Conservation (phyloP, 352 stramenopile genomes). For the Globisporangium mamillatum region DNA sequence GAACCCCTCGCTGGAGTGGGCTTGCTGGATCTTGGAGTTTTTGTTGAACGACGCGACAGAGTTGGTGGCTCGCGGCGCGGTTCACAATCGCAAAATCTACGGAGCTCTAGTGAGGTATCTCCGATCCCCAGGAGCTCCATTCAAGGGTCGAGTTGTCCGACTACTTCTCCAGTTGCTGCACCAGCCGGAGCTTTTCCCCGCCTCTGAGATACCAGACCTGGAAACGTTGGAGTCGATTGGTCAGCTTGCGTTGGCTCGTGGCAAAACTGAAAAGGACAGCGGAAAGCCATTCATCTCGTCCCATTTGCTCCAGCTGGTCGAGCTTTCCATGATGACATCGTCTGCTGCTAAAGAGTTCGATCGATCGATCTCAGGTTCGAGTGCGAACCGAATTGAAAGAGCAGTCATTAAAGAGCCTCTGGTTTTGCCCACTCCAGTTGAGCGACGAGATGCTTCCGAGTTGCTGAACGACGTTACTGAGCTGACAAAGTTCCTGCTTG, state of each 20-base stretch:
- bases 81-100: constrained; percentile 84
- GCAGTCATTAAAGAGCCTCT: constrained; percentile 19
- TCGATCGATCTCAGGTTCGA: constrained; percentile 13
- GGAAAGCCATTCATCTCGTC: constrained; percentile 72
- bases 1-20: constrained; percentile 80
- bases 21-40: constrained; percentile 82
- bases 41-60: constrained; percentile 74
- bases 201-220: constrained; percentile 56
- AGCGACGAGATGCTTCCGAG: constrained; percentile 38
- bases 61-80: constrained; percentile 55
- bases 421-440: constrained; percentile 36
- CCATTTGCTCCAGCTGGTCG: constrained; percentile 75
- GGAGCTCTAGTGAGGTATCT: constrained; percentile 77
- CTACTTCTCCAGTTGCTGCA: constrained; percentile 78
- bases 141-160: constrained; percentile 75
- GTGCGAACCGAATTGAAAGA: not conserved
- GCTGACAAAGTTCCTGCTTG: constrained; percentile 61
- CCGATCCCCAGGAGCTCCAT: constrained; percentile 70
- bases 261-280: constrained; percentile 51
- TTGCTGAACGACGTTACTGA: constrained; percentile 51
- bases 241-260: constrained; percentile 50
- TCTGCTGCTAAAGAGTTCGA: constrained; percentile 37
- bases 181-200: constrained; percentile 52
- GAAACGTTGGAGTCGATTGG: constrained; percentile 61
- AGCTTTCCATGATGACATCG: constrained; percentile 64